These are phyloP conservation scores for Dioszegia hungarica DNA, from an alignment of 768 basidiomycete species.

Conservation along the genomic window DNA sequence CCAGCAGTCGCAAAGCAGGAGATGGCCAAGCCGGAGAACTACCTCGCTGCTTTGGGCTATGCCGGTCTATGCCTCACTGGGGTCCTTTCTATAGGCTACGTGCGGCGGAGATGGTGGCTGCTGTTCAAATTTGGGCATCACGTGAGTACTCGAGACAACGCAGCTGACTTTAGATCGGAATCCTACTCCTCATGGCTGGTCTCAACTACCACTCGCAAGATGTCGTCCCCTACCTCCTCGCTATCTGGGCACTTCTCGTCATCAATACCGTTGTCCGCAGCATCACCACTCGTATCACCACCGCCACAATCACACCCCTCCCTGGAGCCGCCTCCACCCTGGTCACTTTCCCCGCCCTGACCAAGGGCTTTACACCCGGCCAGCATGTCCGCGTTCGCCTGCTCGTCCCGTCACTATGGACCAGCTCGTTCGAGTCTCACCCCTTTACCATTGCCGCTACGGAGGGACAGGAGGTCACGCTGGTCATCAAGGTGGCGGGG, in stretches of 20 bases:
- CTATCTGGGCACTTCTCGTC: conserved; percentile 14
- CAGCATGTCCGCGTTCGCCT: conserved; percentile 1
- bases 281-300: conserved; percentile 15
- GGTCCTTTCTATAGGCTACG: background rate
- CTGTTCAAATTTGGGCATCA: conserved; percentile 33
- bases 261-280: conserved; percentile 24
- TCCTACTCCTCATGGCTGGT: conserved; percentile 26
- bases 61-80: conserved; percentile 1
- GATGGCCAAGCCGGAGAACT: conserved; percentile 6
- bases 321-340: conserved; percentile 18
- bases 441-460: conserved; percentile 3
- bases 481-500: background rate
- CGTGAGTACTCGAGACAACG: background rate
- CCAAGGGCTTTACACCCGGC: conserved; percentile 2
- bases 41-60: background rate
- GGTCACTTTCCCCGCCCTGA: conserved; percentile 10
- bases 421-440: background rate
- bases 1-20: conserved; percentile 6
- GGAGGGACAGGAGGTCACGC: background rate
- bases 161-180: conserved; percentile 15
- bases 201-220: conserved; percentile 28
- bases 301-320: conserved; percentile 16
- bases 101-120: conserved; percentile 17
- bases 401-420: background rate
- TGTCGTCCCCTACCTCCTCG: conserved; percentile 24